A percentile compares a stretch with the other conserved stretches of the same genome.
Conservation (phyloP, 148 eudicot species). For the Rhododendron kiyosumense region DNA sequence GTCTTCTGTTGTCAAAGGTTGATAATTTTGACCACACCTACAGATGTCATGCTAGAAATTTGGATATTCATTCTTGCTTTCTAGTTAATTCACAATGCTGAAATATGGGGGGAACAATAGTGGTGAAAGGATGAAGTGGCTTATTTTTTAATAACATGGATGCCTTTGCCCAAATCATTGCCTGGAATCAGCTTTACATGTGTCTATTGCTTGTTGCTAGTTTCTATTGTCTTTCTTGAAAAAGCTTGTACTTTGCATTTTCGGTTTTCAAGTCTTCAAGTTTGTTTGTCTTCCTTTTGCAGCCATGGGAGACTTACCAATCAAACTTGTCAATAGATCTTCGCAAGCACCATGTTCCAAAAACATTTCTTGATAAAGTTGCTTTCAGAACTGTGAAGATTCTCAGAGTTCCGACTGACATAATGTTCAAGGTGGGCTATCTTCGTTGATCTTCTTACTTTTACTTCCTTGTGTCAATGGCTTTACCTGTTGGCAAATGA, state of each 20-base stretch:
- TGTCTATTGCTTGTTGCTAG: not conserved
- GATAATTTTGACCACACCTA: too few relatives aligned
- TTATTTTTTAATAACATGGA: not conserved
- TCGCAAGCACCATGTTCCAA: constrained; percentile 72
- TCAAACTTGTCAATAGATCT: constrained; percentile 71
- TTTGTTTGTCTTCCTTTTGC: constrained; percentile 8
- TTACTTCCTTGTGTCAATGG: too few relatives aligned
- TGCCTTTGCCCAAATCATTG: not conserved
- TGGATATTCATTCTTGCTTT: not conserved
- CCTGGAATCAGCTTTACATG: not conserved
- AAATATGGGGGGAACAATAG: not conserved
- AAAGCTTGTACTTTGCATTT: not conserved
- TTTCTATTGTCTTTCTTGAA: not conserved
- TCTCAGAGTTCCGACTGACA: constrained; percentile 69
- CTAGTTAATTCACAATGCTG: not conserved
- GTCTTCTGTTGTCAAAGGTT: too few relatives aligned
- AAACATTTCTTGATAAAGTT: constrained; percentile 62
- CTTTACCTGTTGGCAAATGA: not conserved
- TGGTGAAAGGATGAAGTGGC: not conserved
- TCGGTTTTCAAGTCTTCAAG: not conserved
- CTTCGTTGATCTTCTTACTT: not conserved
- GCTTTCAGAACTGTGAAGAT: constrained; percentile 76
- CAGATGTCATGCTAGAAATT: not conserved
- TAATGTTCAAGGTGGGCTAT: constrained; percentile 55
- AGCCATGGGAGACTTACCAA: constrained; percentile 80